phyloP scores from a whole-genome alignment of 345 rosid genomes.

The Syzygium oleosum region DNA sequence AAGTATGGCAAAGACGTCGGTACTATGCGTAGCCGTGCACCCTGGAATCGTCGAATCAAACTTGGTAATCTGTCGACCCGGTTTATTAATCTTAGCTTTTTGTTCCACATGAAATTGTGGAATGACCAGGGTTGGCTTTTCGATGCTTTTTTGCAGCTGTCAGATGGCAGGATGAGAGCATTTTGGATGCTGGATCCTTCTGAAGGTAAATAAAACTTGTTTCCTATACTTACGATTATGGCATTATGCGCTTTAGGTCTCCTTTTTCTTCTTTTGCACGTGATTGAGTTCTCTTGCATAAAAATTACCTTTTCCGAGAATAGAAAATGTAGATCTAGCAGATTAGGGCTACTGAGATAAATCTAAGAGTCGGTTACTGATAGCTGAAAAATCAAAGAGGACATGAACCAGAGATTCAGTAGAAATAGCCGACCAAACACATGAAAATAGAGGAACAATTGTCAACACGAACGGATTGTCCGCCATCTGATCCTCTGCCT shows the following conservation, averaged over 20 bases:
- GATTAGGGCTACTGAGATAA: not conserved
- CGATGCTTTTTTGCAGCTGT: not conserved
- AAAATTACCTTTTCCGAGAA: not conserved
- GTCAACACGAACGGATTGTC: not conserved
- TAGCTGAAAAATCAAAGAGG: not conserved
- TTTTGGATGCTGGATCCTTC: not conserved
- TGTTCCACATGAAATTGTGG: not conserved
- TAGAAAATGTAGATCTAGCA: not conserved
- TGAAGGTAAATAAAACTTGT: not conserved
- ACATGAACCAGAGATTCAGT: not conserved
- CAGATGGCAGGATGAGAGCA: not conserved
- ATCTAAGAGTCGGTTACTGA: not conserved
- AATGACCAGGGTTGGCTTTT: not conserved
- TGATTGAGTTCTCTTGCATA: not conserved
- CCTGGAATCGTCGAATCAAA: not conserved
- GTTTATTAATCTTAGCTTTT: not conserved
- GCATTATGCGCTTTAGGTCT: not conserved
- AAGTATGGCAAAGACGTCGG: not conserved
- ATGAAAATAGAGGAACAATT: not conserved
- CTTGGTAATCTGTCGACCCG: not conserved
- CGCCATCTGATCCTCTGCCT: not conserved
- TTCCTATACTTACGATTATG: not conserved
- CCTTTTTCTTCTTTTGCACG: not conserved
- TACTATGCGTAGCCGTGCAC: not conserved
- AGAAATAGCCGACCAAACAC: not conserved